phyloP scores from a whole-genome alignment of 2,329 filamentous ascomycete species.

The Amylocarpus encephaloides region DNA sequence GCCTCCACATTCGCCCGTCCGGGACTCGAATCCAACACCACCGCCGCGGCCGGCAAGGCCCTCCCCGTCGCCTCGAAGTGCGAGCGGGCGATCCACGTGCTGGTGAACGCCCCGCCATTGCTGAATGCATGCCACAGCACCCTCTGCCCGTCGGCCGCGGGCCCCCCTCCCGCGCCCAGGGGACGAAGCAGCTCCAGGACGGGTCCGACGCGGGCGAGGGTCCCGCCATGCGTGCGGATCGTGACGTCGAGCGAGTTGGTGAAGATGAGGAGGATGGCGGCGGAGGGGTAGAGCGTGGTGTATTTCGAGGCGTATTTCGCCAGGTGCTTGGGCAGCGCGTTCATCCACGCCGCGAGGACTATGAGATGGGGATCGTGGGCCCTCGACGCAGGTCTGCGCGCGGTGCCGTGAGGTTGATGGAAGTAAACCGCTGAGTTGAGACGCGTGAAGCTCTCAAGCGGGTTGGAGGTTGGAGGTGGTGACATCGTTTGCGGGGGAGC shows the following conservation, averaged over 20 bases:
- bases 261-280: constrained; percentile 44
- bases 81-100: constrained; percentile 33
- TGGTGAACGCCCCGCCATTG: constrained; percentile 41
- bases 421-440: too few relatives aligned
- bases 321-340: constrained; percentile 38
- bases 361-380: constrained; percentile 33
- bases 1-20: constrained; percentile 28
- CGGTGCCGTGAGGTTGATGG: too few relatives aligned
- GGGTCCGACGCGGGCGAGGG: constrained; percentile 37
- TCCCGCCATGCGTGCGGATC: constrained; percentile 28
- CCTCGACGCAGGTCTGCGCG: too few relatives aligned
- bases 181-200: constrained; percentile 32
- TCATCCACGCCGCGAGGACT: constrained; percentile 42
- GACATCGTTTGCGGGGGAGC: too few relatives aligned
- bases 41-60: constrained; percentile 33
- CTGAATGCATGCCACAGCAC: constrained; percentile 38
- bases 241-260: constrained; percentile 40
- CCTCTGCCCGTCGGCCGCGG: too few relatives aligned
- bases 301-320: constrained; percentile 42
- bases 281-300: constrained; percentile 35
- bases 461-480: too few relatives aligned
- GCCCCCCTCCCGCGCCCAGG: constrained; percentile 12
- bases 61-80: constrained; percentile 32
- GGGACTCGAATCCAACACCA: constrained; percentile 41
- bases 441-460: too few relatives aligned